Base-by-base conservation (phyloP, 106 monocot genomes). In the Alisma plantagoaquatica region DNA sequence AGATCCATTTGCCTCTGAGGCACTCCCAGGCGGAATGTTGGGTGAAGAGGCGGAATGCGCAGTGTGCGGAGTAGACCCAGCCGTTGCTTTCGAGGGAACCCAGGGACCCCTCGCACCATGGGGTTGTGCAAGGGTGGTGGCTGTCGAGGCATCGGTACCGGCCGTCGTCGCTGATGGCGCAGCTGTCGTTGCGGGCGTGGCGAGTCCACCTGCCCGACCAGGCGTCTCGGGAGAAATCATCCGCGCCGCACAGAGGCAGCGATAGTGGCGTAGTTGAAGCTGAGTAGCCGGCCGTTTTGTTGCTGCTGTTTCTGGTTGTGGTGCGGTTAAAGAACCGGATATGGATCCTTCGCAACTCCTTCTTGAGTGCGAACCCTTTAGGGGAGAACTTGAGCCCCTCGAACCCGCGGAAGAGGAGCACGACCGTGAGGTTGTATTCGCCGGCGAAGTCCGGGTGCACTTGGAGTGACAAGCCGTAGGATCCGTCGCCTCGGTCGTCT, bases 191-290 rank as follows among this genome's bases (percentile, higher is more conserved):
- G 24, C 47, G n/a, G 7, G 43, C 77, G 60, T 64, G 83, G 4
- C 93, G 77, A 17, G 93, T 94, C 93, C 93, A 94, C 31, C 93
- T 48, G n/a, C 93, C 87, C 0, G 93, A 75, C 93, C 93, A 84
- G n/a, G 29, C 66, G 2, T 61, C 53, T 1, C 24, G 16, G 0
- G 24, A 22, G 53, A 80, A 77, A 47, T 80, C 80, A 45, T 72
- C 71, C 0, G 29, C 7, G 17, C 53, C 33, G 68, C 93, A 94
- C 10, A 29, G 30, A 7, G 57, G 47, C 19, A 87, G 60, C 9
- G 29, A 31, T 11, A 73, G 74, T 10, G 73, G 71, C 21, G 70
- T 53, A 18, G 27, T 2, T 0, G 52, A 2, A 14, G 43, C 0
- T 27, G 18, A 23, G 24, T 9, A 49, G 8, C 35, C n/a, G 21